A percentile compares a stretch with the other conserved stretches of the same genome.
These are phyloP conservation scores for Amesomyces nigricolor DNA, from an alignment of 2,329 filamentous ascomycete genomes.

Conservation along the genomic window DNA sequence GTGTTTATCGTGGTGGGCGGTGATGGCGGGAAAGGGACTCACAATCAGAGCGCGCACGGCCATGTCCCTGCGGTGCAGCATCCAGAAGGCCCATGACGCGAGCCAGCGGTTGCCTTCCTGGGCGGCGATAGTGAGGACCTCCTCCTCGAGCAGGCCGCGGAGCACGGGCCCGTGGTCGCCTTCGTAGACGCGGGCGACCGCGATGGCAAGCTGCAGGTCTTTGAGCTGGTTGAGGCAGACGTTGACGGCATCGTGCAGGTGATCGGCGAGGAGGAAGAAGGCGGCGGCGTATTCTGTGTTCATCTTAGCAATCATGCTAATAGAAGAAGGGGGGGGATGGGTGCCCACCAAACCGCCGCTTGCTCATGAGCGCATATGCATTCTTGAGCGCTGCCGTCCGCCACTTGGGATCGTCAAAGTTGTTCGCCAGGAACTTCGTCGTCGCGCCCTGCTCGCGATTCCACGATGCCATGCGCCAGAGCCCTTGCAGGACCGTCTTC, in stretches of 20 bases:
- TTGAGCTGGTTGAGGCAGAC: conserved; percentile 82
- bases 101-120: conserved; percentile 87
- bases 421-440: conserved; percentile 74
- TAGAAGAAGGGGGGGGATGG: too few species aligned
- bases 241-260: conserved; percentile 76
- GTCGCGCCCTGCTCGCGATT: conserved; percentile 81
- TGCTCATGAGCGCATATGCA: conserved; percentile 89
- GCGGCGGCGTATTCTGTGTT: conserved; percentile 81
- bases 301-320: neutral
- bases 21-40: conserved; percentile 32
- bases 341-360: conserved; percentile 69
- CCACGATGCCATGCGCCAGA: conserved; percentile 94
- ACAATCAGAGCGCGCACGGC: conserved; percentile 79
- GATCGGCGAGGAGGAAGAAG: conserved; percentile 88
- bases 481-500: conserved; percentile 80
- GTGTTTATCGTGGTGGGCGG: neutral
- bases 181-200: conserved; percentile 81
- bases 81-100: conserved; percentile 93
- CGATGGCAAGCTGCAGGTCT: conserved; percentile 84
- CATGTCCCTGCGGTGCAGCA: conserved; percentile 74
- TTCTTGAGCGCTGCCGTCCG: conserved; percentile 89
- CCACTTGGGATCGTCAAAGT: conserved; percentile 84
- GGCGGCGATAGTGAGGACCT: conserved; percentile 70
- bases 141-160: conserved; percentile 68
- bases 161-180: conserved; percentile 75